These are phyloP conservation scores for Fusarium virguliforme DNA, from an alignment of 2,329 filamentous ascomycete species.

Conservation along the genomic window DNA sequence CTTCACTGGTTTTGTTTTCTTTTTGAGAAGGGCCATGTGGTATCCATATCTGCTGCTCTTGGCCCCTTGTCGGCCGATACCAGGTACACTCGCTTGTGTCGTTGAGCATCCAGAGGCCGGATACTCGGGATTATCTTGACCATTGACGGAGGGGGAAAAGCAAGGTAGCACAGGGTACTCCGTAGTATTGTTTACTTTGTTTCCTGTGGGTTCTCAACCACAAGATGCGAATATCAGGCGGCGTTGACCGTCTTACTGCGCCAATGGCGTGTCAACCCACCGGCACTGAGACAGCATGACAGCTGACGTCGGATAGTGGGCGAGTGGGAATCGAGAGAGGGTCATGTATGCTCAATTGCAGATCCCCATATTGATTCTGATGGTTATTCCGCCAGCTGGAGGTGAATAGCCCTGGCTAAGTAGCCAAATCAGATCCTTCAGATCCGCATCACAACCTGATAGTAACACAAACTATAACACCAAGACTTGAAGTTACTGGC, in stretches of 20 bases:
- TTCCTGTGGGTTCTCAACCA: neutral
- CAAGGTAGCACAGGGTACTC: neutral
- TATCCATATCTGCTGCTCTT: neutral
- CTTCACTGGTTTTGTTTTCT: slow-evolving; percentile 6
- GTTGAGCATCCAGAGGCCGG: neutral
- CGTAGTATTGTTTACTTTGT: slow-evolving; percentile 5
- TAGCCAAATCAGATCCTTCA: neutral
- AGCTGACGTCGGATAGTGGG: neutral
- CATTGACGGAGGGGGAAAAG: neutral
- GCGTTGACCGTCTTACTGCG: neutral
- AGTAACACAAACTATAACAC: neutral
- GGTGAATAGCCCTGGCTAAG: neutral
- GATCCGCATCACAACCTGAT: neutral
- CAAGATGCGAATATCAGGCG: slow-evolving; percentile 4
- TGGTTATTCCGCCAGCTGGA: slow-evolving; percentile 2
- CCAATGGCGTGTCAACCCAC: slow-evolving; percentile 21
- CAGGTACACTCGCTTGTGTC: neutral
- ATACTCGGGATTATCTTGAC: neutral
- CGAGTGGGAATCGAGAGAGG: neutral
- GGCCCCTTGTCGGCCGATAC: neutral
- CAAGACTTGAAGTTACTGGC: neutral
- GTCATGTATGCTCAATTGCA: neutral
- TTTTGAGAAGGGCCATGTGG: neutral
- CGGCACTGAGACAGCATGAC: neutral
- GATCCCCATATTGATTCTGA: neutral